Percentiles rank a stretch among this genome's conserved stretches.
These are phyloP conservation scores for Magnolia officinalis DNA, from an alignment of 164 flowering plant genomes.

Conservation along the genomic window DNA sequence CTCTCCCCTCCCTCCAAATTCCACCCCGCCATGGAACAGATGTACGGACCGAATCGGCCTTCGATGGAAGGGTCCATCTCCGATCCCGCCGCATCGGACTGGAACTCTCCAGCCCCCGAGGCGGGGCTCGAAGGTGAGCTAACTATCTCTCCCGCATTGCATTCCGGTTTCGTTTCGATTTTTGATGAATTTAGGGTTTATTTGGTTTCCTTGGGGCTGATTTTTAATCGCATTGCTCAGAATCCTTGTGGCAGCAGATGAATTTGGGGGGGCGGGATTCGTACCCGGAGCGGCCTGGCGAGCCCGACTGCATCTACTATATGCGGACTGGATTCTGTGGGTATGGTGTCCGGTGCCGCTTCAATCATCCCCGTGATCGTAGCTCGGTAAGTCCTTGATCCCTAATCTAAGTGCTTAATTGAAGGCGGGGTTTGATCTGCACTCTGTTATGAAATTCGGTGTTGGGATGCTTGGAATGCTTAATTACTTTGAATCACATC, in stretches of 20 bases:
- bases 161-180: conserved; percentile 7
- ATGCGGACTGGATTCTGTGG: conserved; percentile 84
- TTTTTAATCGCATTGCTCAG: conserved; percentile 32
- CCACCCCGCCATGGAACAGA: conserved; percentile 36
- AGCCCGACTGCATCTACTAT: conserved; percentile 66
- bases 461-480: not conserved
- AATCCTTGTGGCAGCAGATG: conserved; percentile 56
- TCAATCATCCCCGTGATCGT: conserved; percentile 84
- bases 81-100: conserved; percentile 38
- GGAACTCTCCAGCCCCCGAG: conserved; percentile 35
- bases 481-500: not conserved
- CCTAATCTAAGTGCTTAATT: not conserved
- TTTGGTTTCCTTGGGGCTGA: not conserved
- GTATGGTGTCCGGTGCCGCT: conserved; percentile 79
- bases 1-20: conserved; percentile 4
- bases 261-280: conserved; percentile 40
- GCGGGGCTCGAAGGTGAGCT: conserved; percentile 67
- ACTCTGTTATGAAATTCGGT: not conserved
- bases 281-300: conserved; percentile 80
- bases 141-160: not conserved
- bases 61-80: conserved; percentile 40
- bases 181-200: conserved; percentile 24
- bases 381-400: conserved; percentile 29
- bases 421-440: not conserved
- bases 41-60: conserved; percentile 42